Base-by-base conservation (phyloP, 2,329 filamentous ascomycete species). In the Cryphonectria carpinicola region DNA sequence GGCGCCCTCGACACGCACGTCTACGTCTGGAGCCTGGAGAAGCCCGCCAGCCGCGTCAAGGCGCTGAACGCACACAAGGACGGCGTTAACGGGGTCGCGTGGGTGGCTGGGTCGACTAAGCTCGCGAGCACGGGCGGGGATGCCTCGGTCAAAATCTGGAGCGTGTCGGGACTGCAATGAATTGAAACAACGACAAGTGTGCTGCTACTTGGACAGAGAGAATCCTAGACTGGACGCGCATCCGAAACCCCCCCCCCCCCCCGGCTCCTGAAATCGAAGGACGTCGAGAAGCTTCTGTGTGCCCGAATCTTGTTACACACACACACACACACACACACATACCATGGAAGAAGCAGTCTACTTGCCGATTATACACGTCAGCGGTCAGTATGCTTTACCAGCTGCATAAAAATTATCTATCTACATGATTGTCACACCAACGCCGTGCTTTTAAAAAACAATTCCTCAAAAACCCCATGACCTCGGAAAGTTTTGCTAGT, bases 61-160 rank as follows among this genome's bases (percentile, higher is more conserved):
- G 91, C 90, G 19, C 82, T 90, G 32, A 97, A 97, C 78, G 94
- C 95, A 65, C 96, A 99, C 83, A 98, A 98, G 83, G 96, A 98
- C 78, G 96, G 96, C 13, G 94, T 98, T 25, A 94, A 92, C 75
- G 95, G 93, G 22, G 92, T 98, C 22, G 87, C 87, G 17, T 99
- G 95, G 84, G 86, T 93, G 19, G 87, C 86, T 39, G 89, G 87
- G 11, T 85, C 85, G 70, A 81, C 81, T 25, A 93, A 88, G 82
- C 86, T 98, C 65, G 90, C 93, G 13, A 97, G 92, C 75, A 89
- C 89, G 5, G 96, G 96, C 62, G 93, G 91, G 14, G 96, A 99
- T 86, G 95, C 93, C 46, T 91, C 93, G 0, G 88, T 99, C 64
- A 99, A 98, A 86, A 86, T 95, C 65, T 99, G 96, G 96, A 86